Percentiles rank a stretch among this genome's conserved stretches.
phyloP scores from a whole-genome alignment of 2,329 filamentous ascomycete species.

The Cladosporium colombiae region DNA sequence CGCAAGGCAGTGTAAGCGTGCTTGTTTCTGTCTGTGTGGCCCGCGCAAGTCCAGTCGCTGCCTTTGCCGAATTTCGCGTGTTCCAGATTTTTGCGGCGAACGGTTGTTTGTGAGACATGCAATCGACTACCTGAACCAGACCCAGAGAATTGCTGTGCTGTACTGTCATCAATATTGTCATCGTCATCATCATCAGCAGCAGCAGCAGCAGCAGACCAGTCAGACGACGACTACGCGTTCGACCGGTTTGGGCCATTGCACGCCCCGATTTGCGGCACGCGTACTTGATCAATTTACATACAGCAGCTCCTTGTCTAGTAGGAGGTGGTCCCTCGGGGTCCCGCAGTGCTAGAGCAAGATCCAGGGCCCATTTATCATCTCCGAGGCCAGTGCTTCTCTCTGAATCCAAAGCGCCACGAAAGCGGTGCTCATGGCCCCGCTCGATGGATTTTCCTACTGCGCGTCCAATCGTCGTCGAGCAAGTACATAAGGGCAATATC shows the following conservation, averaged over 20 bases:
- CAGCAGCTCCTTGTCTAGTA: slow-evolving; percentile 15
- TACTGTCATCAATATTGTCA: neutral
- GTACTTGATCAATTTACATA: slow-evolving; percentile 1
- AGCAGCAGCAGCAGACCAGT: neutral
- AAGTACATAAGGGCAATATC: neutral
- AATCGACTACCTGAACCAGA: neutral
- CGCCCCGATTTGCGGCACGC: neutral
- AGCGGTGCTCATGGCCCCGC: slow-evolving; percentile 14
- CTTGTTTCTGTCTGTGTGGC: neutral
- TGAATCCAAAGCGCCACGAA: slow-evolving; percentile 16
- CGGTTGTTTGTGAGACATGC: slow-evolving; percentile 10
- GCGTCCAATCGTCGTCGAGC: slow-evolving; percentile 5
- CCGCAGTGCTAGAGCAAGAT: slow-evolving; percentile 11
- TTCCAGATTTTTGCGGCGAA: neutral
- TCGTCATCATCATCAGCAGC: neutral
- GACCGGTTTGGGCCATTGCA: neutral
- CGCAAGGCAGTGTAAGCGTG: neutral
- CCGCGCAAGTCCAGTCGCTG: neutral
- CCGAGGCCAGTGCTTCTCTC: slow-evolving; percentile 19
- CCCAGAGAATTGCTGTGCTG: neutral
- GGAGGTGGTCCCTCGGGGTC: slow-evolving; percentile 4
- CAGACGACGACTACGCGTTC: neutral
- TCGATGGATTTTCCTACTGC: slow-evolving; percentile 8
- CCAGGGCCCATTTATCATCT: slow-evolving; percentile 19
- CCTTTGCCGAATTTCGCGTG: neutral